These are phyloP conservation scores for Wickerhamomyces mucosus DNA, from an alignment of 805 yeast genomes.

Conservation along the genomic window DNA sequence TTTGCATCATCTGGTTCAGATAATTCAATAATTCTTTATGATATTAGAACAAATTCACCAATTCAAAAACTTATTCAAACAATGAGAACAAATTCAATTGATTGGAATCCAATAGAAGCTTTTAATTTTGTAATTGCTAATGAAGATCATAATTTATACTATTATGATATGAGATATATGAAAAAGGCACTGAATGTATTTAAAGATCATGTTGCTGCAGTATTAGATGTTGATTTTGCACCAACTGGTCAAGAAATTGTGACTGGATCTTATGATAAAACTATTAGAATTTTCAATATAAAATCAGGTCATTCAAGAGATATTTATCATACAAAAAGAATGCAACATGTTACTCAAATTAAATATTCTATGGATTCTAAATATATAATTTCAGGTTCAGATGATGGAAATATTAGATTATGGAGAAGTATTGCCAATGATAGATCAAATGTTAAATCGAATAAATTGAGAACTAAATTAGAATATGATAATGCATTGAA, in stretches of 20 bases:
- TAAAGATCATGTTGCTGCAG: constrained; percentile 95
- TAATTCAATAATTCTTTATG: constrained; percentile 84
- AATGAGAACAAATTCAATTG: constrained; percentile 73
- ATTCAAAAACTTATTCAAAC: constrained; percentile 81
- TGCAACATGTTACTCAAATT: constrained; percentile 88
- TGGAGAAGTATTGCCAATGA: constrained; percentile 91
- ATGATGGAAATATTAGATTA: constrained; percentile 88
- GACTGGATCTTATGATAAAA: constrained; percentile 91
- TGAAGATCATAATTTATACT: constrained; percentile 91
- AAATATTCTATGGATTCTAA: constrained; percentile 83
- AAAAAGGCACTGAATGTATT: constrained; percentile 70
- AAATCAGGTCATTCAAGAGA: constrained; percentile 90
- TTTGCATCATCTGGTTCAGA: constrained; percentile 88
- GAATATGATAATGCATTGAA: constrained; percentile 90
- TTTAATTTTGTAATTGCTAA: constrained; percentile 84
- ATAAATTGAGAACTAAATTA: constrained; percentile 70
- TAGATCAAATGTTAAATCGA: constrained; percentile 69
- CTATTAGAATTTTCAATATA: constrained; percentile 70
- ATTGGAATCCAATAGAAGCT: constrained; percentile 99
- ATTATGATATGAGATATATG: constrained; percentile 95
- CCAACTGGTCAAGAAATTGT: constrained; percentile 97
- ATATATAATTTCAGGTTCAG: constrained; percentile 84
- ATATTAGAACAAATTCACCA: constrained; percentile 82
- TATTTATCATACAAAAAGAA: constrained; percentile 91
- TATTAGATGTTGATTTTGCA: constrained; percentile 87